A percentile compares a stretch with the other conserved stretches of the same genome.
These are phyloP conservation scores for Sphenostylis stenocarpa DNA, from an alignment of 306 rosid species.

Conservation along the genomic window DNA sequence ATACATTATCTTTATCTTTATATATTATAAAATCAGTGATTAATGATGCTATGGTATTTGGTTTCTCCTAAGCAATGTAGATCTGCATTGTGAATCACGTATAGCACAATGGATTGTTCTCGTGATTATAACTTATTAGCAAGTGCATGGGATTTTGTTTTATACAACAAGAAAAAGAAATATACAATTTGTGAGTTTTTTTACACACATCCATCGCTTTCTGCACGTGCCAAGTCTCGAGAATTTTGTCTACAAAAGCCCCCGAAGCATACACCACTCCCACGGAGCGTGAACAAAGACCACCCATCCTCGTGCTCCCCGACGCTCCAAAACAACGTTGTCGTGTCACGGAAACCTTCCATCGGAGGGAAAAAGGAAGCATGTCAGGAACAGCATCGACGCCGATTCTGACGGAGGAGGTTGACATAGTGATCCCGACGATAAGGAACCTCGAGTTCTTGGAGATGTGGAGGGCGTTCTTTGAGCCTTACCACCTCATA, in stretches of 20 bases:
- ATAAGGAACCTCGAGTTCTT: constrained; percentile 77
- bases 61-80: not conserved
- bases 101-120: not conserved
- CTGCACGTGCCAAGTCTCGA: constrained; percentile 19
- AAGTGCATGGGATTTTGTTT: not conserved
- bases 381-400: constrained; percentile 14
- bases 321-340: not conserved
- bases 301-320: not conserved
- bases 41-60: not conserved
- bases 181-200: no score
- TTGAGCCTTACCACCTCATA: constrained; percentile 69
- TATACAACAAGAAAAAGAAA: no score
- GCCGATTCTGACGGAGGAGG: constrained; percentile 61
- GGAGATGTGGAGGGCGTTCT: constrained; percentile 78
- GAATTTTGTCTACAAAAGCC: constrained; percentile 14
- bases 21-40: no score
- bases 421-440: constrained; percentile 86
- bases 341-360: not conserved
- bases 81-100: not conserved
- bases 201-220: not conserved
- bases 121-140: not conserved
- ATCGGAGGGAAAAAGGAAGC: no score
- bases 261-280: not conserved
- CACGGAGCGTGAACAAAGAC: not conserved
- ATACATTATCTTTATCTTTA: no score